These are phyloP conservation scores for Fonsecaea erecta DNA, from an alignment of 2,329 filamentous ascomycete species.

Conservation along the genomic window DNA sequence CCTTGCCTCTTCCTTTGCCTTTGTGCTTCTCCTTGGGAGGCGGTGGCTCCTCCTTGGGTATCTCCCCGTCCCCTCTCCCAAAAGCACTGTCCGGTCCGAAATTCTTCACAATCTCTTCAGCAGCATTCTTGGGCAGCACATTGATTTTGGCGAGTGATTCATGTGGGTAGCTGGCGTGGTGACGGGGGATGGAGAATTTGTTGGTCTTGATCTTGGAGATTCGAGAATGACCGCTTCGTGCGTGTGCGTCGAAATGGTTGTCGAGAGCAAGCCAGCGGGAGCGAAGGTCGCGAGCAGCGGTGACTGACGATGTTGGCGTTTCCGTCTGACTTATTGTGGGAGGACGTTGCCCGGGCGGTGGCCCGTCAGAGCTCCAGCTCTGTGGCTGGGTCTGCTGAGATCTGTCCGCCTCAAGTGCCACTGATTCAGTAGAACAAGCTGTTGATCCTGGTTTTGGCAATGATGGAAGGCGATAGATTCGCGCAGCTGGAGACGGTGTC, in stretches of 20 bases:
- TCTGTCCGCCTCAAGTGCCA: background rate
- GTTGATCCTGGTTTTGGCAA: conserved; percentile 5
- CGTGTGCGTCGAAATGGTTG: conserved; percentile 36
- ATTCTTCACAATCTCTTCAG: conserved; percentile 34
- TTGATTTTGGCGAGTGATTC: conserved; percentile 33
- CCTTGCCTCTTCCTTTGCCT: conserved; percentile 6
- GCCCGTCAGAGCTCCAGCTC: conserved; percentile 24
- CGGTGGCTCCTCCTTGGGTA: conserved; percentile 23
- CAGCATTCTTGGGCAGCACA: conserved; percentile 35
- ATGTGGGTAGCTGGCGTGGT: conserved; percentile 24
- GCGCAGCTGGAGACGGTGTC: conserved; percentile 70
- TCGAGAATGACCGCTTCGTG: background rate
- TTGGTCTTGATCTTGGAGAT: conserved; percentile 29
- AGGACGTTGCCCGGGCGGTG: conserved; percentile 18
- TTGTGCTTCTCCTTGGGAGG: conserved; percentile 15
- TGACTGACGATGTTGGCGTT: conserved; percentile 14
- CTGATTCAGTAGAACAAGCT: background rate
- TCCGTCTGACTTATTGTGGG: conserved; percentile 16
- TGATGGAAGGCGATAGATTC: conserved; percentile 81
- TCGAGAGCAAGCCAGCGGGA: conserved; percentile 72
- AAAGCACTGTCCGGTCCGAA: conserved; percentile 31
- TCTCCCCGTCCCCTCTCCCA: conserved; percentile 30
- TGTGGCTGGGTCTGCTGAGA: conserved; percentile 9
- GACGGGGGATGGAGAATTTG: conserved; percentile 21
- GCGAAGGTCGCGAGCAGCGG: conserved; percentile 55